Base-by-base conservation (phyloP, 306 rosid species). In the Fragaria nilgerrensis region DNA sequence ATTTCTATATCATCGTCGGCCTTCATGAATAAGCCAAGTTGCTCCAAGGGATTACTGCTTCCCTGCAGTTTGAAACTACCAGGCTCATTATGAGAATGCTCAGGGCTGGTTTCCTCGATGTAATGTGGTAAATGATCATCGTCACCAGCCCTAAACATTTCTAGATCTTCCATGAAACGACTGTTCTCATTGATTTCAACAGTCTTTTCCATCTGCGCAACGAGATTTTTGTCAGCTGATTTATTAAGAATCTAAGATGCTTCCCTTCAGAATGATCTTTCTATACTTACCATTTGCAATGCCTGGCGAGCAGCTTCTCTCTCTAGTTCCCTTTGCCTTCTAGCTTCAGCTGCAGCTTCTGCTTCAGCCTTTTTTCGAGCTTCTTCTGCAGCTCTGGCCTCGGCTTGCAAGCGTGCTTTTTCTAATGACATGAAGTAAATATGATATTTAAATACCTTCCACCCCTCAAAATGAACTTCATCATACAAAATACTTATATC, bases 281-380 rank as follows among this genome's bases (percentile, higher is more conserved):
- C 59, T 8, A 29, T 45, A 14, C 15, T 77, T 82, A 94, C 98
- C 96, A 84, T 82, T 80, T 85, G 93, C 88, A 94, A 87, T 44
- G 96, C 96, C 78, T 83, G 89, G 17, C 98, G 98, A 1, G 97
- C 97, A 44, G 98, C 97, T 90, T 90, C 98, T 78, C 98, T 94
- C 84, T 90, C 97, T 64, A 77, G 76, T 77, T 94, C 97, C 83
- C 97, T 88, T 86, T 84, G 83, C 84, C 87, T 88, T 85, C 79
- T 92, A 41, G 92, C 92, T 88, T 89, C 95, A 9, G 90, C 96
- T 8, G 88, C 96, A 72, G 95, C 98, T 80, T 86, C 90, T 1
- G 84, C 92, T 79, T 90, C 92, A 2, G 98, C 98, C 77, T 83
- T 90, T 84, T 75, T 88, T 67, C 83, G 89, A 84, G 96, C 96